Evolutionary conservation across 2,329 filamentous ascomycete species (phyloP), one percentile per base, ranked within the genome.

Genomic region (Fusarium sp.): DNA sequence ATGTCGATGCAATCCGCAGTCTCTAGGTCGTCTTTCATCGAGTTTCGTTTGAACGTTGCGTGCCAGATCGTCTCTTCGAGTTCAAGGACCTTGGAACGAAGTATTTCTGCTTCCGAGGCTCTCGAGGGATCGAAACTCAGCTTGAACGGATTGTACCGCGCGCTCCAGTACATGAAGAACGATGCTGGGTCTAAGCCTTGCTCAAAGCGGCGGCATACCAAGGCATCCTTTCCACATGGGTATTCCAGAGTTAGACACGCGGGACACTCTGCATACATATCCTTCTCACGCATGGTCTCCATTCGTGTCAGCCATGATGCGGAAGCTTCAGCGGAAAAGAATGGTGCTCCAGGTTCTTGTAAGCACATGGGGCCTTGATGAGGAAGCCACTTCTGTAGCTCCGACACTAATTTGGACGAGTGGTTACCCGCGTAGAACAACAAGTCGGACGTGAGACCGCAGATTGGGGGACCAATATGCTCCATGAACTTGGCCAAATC

Each of bases 161-260:
- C 54, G 5, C 47, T 66, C 63, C 63, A 66, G 9, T 66, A 55
- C 6, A 30, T 47, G 4, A 65, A 59, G 5, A 43, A 65, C 0
- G 62, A 37, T 4, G 32, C 47, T 3, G 60, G 25, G 0, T 43
- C 47, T 1, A 65, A 13, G 0, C 25, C 41, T 1, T 28, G 41
- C 0, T 60, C 41, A 4, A 20, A 13, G 0, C 28, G 34, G 1
- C n/a, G 9, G 9, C 62, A 65, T 1, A 21, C 13, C 2, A 28
- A 7, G 4, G 46, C 48, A 1, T 18, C 6, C 2, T 28, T 47
- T 5, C 47, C 48, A 11, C 63, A 66, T 1, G 10, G 23, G 9
- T 5, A 6, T 0, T 27, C 37, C 23, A 45, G 16, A 2, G 3
- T 12, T 1, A 23, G 14, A 6, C 60, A 65, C 0, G 34, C 18